phyloP scores from a whole-genome alignment of 805 yeast genomes.

The Starmera quercuum region DNA sequence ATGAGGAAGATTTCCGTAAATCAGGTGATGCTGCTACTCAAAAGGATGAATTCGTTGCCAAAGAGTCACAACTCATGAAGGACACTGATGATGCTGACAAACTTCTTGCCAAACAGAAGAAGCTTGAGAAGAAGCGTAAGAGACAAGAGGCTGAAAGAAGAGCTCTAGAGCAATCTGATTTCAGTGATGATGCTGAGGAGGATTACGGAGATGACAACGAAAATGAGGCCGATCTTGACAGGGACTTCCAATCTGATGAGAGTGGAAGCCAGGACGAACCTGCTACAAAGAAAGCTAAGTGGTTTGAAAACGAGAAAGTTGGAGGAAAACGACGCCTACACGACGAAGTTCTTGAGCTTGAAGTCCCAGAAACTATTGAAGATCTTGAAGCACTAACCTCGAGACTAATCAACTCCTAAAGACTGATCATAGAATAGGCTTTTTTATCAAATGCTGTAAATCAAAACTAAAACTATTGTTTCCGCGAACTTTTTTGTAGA shows the following conservation, averaged over 20 bases:
- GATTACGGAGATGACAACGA: conserved; percentile 22
- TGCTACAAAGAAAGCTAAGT: conserved; percentile 25
- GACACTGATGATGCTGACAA: conserved; percentile 75
- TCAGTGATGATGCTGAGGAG: conserved; percentile 21
- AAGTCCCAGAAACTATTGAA: conserved; percentile 84
- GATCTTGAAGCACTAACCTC: conserved; percentile 87
- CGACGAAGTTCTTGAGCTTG: conserved; percentile 56
- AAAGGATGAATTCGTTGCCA: conserved; percentile 55
- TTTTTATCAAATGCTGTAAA: too few species aligned
- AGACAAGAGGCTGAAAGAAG: conserved; percentile 72
- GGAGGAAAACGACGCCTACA: conserved; percentile 21
- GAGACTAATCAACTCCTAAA: too few species aligned
- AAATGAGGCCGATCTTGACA: conserved; percentile 23
- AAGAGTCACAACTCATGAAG: conserved; percentile 65
- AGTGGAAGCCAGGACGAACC: conserved; percentile 20
- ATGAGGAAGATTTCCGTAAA: conserved; percentile 76
- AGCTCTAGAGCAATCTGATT: conserved; percentile 19
- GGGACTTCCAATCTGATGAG: conserved; percentile 20
- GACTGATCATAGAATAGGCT: too few species aligned
- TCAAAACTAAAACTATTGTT: too few species aligned
- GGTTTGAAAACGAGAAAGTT: conserved; percentile 28
- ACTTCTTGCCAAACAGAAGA: conserved; percentile 63
- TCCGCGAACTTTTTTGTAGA: too few species aligned
- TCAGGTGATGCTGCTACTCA: conserved; percentile 63
- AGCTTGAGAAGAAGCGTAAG: conserved; percentile 81